phyloP scores from a whole-genome alignment of 208 protist species.

The Strigomonas culicis region DNA sequence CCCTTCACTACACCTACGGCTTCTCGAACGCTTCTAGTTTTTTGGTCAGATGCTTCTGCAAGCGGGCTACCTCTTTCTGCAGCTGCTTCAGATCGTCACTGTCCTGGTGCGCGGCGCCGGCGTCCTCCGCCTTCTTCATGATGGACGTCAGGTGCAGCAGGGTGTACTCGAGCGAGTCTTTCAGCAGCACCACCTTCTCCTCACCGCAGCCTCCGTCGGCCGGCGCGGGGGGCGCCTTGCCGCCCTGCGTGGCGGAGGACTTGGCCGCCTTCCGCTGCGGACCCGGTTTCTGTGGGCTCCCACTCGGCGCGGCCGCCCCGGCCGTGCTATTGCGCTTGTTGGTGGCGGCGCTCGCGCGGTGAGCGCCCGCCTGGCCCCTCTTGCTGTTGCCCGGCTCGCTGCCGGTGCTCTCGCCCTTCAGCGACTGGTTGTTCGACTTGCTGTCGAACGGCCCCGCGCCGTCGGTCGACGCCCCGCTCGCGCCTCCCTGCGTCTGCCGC shows the following conservation, averaged over 20 bases:
- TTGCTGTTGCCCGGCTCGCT: neutral
- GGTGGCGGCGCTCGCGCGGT: neutral
- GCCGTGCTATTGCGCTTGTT: neutral
- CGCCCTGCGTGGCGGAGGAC: neutral
- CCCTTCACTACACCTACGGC: neutral
- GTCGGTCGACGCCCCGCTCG: neutral
- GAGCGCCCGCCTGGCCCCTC: neutral
- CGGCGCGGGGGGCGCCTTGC: constrained; percentile 3
- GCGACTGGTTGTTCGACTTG: too few relatives aligned
- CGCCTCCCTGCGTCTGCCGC: neutral
- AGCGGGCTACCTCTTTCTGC: constrained; percentile 39
- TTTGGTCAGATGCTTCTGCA: constrained; percentile 42
- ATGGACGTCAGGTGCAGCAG: constrained; percentile 51
- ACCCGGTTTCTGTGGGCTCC: neutral
- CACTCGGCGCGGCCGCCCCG: neutral
- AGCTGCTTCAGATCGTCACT: constrained; percentile 21
- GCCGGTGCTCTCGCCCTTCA: neutral
- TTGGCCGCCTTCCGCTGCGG: neutral
- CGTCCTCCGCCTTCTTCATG: constrained; percentile 24
- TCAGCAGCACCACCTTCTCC: constrained; percentile 14
- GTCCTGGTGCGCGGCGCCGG: constrained; percentile 11
- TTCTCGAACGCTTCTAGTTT: constrained; percentile 10
- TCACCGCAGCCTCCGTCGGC: neutral
- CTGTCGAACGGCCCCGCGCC: neutral
- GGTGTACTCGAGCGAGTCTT: constrained; percentile 41